Evolutionary conservation across 306 rosid species (phyloP).

Genomic region (Dalbergia cultrata): DNA sequence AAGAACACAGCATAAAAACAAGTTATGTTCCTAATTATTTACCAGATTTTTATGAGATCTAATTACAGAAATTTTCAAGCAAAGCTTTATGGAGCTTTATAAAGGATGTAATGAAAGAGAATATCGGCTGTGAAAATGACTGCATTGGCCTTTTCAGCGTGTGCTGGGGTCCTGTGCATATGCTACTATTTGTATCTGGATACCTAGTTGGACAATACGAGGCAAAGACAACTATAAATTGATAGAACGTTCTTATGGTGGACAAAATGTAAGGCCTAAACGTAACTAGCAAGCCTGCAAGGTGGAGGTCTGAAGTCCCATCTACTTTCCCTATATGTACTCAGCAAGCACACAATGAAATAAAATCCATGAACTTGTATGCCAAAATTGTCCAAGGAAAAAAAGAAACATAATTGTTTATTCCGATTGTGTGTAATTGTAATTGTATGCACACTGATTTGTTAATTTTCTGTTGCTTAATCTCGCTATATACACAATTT

Average conservation of each 20-base stretch:
- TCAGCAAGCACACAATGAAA: conserved; percentile 33
- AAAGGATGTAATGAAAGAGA: conserved; percentile 25
- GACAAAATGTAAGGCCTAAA: conserved; percentile 40
- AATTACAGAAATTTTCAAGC: not conserved
- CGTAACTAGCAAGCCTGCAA: conserved; percentile 24
- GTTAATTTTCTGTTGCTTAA: conserved; percentile 2
- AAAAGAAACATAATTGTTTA: not conserved
- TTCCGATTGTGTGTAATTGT: not conserved
- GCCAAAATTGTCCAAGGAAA: conserved; percentile 18
- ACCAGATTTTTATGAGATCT: conserved; percentile 28
- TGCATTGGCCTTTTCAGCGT: conserved; percentile 46
- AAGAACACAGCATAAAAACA: conserved; percentile 5
- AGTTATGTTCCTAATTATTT: conserved; percentile 23
- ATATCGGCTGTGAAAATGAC: conserved; percentile 53
- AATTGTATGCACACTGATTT: not conserved
- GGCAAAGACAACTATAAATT: conserved; percentile 32
- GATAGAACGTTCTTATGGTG: conserved; percentile 45
- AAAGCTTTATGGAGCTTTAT: conserved; percentile 35
- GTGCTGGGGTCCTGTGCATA: conserved; percentile 53
- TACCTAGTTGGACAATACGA: conserved; percentile 36
- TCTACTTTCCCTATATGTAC: conserved; percentile 26
- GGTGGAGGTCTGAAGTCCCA: conserved; percentile 37
- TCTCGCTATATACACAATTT: conserved; percentile 5
- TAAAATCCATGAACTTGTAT: conserved; percentile 7
- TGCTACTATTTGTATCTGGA: conserved; percentile 37